Evolutionary conservation across 2,329 filamentous ascomycete species (phyloP).

Genomic region (Aspergillus jensenii): DNA sequence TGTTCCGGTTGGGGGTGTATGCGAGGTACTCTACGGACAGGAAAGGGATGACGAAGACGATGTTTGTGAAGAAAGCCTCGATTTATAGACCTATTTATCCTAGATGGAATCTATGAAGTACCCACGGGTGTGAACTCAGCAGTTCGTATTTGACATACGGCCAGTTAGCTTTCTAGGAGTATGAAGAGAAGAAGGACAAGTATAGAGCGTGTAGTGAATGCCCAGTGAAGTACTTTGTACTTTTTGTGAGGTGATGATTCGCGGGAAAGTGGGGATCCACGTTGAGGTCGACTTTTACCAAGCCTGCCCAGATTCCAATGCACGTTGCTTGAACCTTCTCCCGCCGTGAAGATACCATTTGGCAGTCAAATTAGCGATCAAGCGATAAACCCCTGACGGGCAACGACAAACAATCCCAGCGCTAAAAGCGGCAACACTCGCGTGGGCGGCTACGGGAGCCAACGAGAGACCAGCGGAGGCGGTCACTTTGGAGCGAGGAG

Average conservation of each 20-base stretch:
- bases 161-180: too few species aligned
- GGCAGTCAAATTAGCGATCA: too few species aligned
- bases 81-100: not conserved
- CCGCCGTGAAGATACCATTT: too few species aligned
- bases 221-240: too few species aligned
- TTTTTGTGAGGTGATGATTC: too few species aligned
- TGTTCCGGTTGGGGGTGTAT: slow-evolving; percentile 89
- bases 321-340: too few species aligned
- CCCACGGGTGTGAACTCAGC: not conserved
- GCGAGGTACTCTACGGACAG: slow-evolving; percentile 85
- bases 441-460: slow-evolving; percentile 22
- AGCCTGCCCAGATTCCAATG: not conserved
- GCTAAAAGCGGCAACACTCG: slow-evolving; percentile 25
- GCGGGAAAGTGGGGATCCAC: too few species aligned
- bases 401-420: slow-evolving; percentile 15
- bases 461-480: slow-evolving; percentile 18
- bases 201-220: not conserved
- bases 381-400: slow-evolving; percentile 5
- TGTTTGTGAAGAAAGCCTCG: slow-evolving; percentile 13
- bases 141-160: too few species aligned
- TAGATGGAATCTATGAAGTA: not conserved
- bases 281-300: too few species aligned
- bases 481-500: slow-evolving; percentile 21
- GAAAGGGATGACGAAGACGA: slow-evolving; percentile 41
- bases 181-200: too few species aligned